Evolutionary conservation across 495 filamentous ascomycete species (phyloP), one percentile per base, ranked within the genome.

Genomic region (Aspergillus baeticus): DNA sequence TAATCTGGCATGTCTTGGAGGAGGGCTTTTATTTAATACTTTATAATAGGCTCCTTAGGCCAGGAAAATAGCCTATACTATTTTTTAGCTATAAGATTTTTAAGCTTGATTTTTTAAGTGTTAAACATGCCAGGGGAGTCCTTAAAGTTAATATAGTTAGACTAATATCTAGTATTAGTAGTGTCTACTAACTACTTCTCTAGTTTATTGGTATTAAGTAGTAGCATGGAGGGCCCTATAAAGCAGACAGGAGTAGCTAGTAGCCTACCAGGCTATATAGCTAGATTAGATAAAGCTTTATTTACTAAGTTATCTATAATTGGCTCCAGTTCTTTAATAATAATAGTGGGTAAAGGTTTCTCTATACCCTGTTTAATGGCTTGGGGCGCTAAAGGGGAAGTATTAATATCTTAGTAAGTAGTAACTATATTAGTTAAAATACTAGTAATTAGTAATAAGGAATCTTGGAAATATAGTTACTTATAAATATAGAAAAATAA

Each of bases 381-480:
- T 50, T 50, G 47, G 47, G 31, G 33, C 31, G 38, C 47, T n/a
- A 34, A 34, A 50, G 47, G 47, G 47, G 47, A 50, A 11, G 29
- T 34, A 34, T 50, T 50, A 50, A 37, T 21, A 10, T 50, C 47
- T 36, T 35, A 17, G 29, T 50, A 13, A 48, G 45, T 50, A 17
- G 47, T 18, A 22, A 50, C 47, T 17, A 50, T 50, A 35, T 50
- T 50, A 18, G 47, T 13, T 44, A 15, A 38, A 18, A 11, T 22
- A 37, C 3, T 50, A 15, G 47, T 50, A 18, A 50, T 21, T 34
- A 34, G 29, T 36, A 48, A 48, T 41, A 26, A 11, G 8, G 47
- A 21, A 34, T 22, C 15, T 48, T 48, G 45, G 45, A 48, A 35
- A n/a, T n/a, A n/a, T n/a, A n/a, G n/a, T n/a, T n/a, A n/a, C n/a